Percentiles rank a stretch among this genome's conserved stretches.
Evolutionary conservation across 2,329 filamentous ascomycete species (phyloP).

Genomic region (Trichothecium sympodiale): DNA sequence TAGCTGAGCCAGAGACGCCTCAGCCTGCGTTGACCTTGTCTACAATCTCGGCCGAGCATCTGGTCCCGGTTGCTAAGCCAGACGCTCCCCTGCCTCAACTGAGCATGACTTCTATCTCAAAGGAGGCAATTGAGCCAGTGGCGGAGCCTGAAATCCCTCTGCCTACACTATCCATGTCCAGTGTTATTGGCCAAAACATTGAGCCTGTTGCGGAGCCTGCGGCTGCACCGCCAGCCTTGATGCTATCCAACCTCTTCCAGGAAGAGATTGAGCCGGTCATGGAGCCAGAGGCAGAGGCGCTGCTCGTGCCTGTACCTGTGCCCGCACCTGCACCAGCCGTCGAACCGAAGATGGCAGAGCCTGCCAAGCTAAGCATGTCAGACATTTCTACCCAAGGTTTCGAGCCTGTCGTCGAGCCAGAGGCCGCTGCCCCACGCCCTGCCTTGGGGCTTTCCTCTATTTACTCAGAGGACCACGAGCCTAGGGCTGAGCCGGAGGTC

Average conservation of each 20-base stretch:
- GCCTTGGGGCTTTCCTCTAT: conserved; percentile 8
- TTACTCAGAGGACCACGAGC: conserved; percentile 17
- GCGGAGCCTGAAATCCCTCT: conserved; percentile 6
- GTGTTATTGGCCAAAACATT: conserved; percentile 12
- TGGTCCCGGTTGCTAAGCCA: conserved; percentile 16
- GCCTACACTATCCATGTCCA: conserved; percentile 8
- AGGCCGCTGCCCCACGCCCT: conserved; percentile 3
- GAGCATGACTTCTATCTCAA: conserved; percentile 19
- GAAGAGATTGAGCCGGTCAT: conserved; percentile 25
- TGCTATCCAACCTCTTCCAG: conserved; percentile 21
- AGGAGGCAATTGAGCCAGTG: conserved; percentile 23
- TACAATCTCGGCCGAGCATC: conserved; percentile 22
- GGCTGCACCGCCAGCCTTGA: conserved; percentile 13
- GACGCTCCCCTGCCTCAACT: conserved; percentile 14
- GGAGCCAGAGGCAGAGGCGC: conserved; percentile 11
- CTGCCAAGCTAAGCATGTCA: conserved; percentile 17
- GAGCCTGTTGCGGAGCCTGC: conserved; percentile 19
- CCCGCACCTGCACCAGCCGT: conserved; percentile 2
- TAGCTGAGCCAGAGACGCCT: conserved; percentile 22
- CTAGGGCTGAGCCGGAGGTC: conserved; percentile 10
- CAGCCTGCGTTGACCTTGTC: conserved; percentile 26
- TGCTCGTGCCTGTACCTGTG: not conserved
- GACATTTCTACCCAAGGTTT: conserved; percentile 24
- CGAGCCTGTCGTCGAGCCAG: conserved; percentile 17
- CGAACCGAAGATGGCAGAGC: conserved; percentile 9